Conservation (phyloP, 2,329 filamentous ascomycete genomes). For the Pseudogymnoascus sp. region DNA sequence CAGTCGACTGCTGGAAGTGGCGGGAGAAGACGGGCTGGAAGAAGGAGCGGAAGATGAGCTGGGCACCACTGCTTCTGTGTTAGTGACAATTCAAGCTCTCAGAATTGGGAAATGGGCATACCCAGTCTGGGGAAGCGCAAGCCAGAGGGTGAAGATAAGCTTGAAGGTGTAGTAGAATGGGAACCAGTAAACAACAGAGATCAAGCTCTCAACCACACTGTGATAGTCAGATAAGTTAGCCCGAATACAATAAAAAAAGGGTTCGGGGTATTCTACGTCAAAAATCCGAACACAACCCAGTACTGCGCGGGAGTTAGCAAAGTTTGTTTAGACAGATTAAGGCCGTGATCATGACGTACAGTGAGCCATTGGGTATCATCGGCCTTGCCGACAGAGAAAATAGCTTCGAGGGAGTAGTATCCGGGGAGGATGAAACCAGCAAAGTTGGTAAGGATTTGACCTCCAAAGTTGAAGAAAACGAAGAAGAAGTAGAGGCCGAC, state of each 20-base stretch:
- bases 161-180: slow-evolving; percentile 99
- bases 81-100: slow-evolving; percentile 11
- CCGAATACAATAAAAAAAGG: background rate
- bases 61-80: slow-evolving; percentile 62
- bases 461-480: slow-evolving; percentile 86
- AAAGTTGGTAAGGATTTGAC: slow-evolving; percentile 79
- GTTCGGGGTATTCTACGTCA: slow-evolving; percentile 46
- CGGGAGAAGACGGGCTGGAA: slow-evolving; percentile 83
- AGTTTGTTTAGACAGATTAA: slow-evolving; percentile 14
- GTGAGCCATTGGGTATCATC: slow-evolving; percentile 79
- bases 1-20: slow-evolving; percentile 75
- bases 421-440: slow-evolving; percentile 75
- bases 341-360: slow-evolving; percentile 37
- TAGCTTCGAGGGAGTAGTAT: slow-evolving; percentile 73
- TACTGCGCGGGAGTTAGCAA: slow-evolving; percentile 44
- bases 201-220: slow-evolving; percentile 68
- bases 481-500: slow-evolving; percentile 80
- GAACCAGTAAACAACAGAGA: slow-evolving; percentile 88
- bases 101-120: slow-evolving; percentile 40
- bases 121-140: slow-evolving; percentile 89
- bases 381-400: slow-evolving; percentile 61
- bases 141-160: slow-evolving; percentile 95
- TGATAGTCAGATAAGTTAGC: slow-evolving; percentile 10
- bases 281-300: slow-evolving; percentile 78
- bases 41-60: slow-evolving; percentile 95